Evolutionary conservation across 2,329 filamentous ascomycete species (phyloP).

Genomic region (Teratosphaeriaceae sp.): DNA sequence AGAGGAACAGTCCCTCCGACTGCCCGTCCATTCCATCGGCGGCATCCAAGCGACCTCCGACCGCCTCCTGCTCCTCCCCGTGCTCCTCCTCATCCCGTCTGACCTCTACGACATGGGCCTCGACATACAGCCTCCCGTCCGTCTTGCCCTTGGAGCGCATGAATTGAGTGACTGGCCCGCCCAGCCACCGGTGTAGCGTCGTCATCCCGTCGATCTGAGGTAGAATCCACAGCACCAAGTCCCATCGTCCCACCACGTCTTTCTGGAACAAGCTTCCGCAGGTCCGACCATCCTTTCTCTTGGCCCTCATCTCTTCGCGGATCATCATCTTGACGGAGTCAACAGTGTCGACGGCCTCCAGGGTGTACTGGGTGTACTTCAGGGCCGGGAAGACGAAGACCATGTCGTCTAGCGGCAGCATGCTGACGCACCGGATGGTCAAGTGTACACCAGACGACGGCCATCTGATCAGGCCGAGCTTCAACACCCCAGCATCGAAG

Average conservation of each 20-base stretch:
- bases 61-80: background rate
- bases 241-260: background rate
- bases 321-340: background rate
- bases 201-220: slow-evolving; percentile 1
- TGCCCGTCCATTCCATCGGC: background rate
- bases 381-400: background rate
- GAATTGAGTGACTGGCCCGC: background rate
- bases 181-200: background rate
- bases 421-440: background rate
- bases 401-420: background rate
- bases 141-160: background rate
- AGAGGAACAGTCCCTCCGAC: background rate
- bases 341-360: background rate
- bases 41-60: background rate
- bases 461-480: background rate
- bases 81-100: too few species aligned
- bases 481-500: background rate
- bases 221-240: slow-evolving; percentile 1
- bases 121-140: slow-evolving; percentile 4
- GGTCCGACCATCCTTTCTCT: background rate
- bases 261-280: background rate
- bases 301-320: background rate
- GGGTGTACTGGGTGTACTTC: background rate
- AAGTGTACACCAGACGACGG: background rate
- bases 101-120: slow-evolving; percentile 1